Percentiles rank a stretch among this genome's conserved stretches.
These are phyloP conservation scores for Talaromyces sp. DNA, from an alignment of 2,329 filamentous ascomycete genomes.

Conservation along the genomic window DNA sequence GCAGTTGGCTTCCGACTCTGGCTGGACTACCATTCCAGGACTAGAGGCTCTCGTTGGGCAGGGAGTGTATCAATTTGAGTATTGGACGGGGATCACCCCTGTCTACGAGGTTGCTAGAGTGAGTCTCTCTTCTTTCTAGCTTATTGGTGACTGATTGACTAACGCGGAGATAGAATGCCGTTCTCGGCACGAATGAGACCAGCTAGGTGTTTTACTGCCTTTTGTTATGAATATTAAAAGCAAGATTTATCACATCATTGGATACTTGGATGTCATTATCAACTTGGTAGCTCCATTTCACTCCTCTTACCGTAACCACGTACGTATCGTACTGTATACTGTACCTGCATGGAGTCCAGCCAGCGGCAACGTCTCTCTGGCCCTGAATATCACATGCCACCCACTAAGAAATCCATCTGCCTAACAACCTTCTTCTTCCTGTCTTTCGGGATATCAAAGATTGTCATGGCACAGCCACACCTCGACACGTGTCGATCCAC, in stretches of 20 bases:
- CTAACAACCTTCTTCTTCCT: not conserved
- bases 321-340: not conserved
- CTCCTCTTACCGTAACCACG: not conserved
- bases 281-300: not conserved
- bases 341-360: not conserved
- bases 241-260: too few species aligned
- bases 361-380: not conserved
- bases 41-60: conserved; percentile 87
- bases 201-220: too few species aligned
- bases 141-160: not conserved
- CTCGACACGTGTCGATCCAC: not conserved
- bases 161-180: conserved; percentile 24
- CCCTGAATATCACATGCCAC: not conserved
- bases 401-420: not conserved
- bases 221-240: too few species aligned
- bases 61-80: conserved; percentile 76
- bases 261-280: not conserved
- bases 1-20: conserved; percentile 70
- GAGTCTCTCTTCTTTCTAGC: conserved; percentile 26
- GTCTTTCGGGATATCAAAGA: not conserved
- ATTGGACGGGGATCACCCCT: conserved; percentile 79
- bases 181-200: conserved; percentile 24
- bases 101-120: conserved; percentile 66
- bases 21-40: conserved; percentile 81
- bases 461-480: conserved; percentile 3